These are phyloP conservation scores for Kondoa malvinella DNA, from an alignment of 768 basidiomycete species.

Conservation along the genomic window DNA sequence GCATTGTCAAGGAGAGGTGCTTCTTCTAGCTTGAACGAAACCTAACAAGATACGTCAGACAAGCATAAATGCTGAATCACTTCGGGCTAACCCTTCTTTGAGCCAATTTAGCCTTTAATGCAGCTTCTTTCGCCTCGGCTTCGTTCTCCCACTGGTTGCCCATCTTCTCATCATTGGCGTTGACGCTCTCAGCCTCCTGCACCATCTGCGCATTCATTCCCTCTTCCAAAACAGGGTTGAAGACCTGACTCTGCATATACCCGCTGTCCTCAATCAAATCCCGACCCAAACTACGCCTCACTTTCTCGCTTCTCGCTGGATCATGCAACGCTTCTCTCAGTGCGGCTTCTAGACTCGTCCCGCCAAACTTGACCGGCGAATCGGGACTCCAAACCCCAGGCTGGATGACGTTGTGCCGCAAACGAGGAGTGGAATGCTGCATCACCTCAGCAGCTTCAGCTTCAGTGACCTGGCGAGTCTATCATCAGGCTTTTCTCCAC, in stretches of 20 bases:
- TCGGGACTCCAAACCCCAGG: background rate
- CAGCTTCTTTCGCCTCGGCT: background rate
- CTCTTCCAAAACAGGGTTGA: background rate
- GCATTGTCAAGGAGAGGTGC: background rate
- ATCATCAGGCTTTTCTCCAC: background rate
- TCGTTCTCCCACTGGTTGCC: background rate
- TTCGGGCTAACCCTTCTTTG: background rate
- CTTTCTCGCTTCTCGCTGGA: background rate
- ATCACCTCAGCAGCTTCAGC: background rate
- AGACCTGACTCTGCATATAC: background rate
- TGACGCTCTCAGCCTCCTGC: background rate
- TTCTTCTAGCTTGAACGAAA: background rate
- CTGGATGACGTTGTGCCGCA: background rate
- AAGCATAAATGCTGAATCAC: too few species aligned
- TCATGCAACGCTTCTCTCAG: background rate
- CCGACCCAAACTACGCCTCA: background rate
- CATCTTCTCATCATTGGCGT: background rate
- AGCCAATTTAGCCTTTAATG: background rate
- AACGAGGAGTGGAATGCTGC: background rate
- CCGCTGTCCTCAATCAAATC: background rate
- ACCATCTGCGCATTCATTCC: background rate
- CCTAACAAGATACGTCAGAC: background rate
- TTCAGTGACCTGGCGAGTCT: background rate
- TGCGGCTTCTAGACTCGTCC: background rate
- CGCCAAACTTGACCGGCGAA: background rate